phyloP scores from a whole-genome alignment of 2,329 filamentous ascomycete genomes.

The Ascochyta clinopodiicola region DNA sequence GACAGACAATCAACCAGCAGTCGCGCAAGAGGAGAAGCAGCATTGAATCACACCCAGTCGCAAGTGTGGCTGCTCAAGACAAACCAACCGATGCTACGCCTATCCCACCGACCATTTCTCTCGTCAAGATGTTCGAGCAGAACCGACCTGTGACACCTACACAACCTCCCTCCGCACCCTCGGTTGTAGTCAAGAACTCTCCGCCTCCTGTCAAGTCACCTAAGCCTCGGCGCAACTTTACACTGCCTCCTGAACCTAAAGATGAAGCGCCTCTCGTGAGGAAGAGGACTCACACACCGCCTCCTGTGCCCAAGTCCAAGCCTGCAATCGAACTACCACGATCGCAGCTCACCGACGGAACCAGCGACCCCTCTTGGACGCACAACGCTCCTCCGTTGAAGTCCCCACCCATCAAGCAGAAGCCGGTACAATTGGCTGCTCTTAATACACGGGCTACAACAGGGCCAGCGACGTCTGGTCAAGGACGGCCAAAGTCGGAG shows the following conservation, averaged over 20 bases:
- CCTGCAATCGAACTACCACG: conserved; percentile 28
- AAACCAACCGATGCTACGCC: conserved; percentile 61
- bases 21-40: conserved; percentile 25
- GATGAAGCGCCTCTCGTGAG: conserved; percentile 26
- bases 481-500: conserved; percentile 30
- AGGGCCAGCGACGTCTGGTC: conserved; percentile 29
- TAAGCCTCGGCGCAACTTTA: conserved; percentile 49
- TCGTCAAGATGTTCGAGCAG: conserved; percentile 74
- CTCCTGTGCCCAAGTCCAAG: conserved; percentile 37
- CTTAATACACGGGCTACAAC: conserved; percentile 26
- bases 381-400: conserved; percentile 32
- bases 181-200: conserved; percentile 30
- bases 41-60: conserved; percentile 21
- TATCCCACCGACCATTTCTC: conserved; percentile 67
- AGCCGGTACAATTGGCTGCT: conserved; percentile 30
- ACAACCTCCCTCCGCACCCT: conserved; percentile 21
- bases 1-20: conserved; percentile 22
- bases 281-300: conserved; percentile 31
- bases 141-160: conserved; percentile 40
- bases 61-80: conserved; percentile 16
- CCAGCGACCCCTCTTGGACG: conserved; percentile 19
- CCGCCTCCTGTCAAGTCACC: conserved; percentile 50
- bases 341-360: conserved; percentile 24
- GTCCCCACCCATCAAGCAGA: conserved; percentile 34
- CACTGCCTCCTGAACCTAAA: conserved; percentile 36